Evolutionary conservation across 495 filamentous ascomycete genomes (phyloP).

Genomic region (Bombardia bombarda): DNA sequence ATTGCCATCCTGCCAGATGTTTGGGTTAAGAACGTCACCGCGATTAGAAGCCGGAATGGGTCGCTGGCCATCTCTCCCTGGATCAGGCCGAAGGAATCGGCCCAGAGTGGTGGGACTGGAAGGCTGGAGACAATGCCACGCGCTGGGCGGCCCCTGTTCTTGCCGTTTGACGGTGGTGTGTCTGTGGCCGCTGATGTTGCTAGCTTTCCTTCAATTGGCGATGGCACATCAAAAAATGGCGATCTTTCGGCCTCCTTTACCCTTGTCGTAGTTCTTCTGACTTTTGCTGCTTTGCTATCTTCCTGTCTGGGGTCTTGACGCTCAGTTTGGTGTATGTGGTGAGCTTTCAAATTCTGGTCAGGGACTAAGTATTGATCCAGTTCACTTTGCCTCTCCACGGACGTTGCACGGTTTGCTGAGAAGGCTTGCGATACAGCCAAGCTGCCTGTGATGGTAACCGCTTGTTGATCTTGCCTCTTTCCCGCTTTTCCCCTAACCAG

Average conservation of each 20-base stretch:
- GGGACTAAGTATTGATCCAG: too few relatives aligned
- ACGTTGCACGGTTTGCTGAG: too few relatives aligned
- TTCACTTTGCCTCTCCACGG: too few relatives aligned
- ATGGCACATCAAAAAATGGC: not conserved
- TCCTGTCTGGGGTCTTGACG: too few relatives aligned
- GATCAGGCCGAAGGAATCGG: constrained; percentile 62
- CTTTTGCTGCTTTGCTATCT: not conserved
- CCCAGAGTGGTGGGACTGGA: constrained; percentile 61
- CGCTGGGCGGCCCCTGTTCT: constrained; percentile 22
- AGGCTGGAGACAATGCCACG: constrained; percentile 52
- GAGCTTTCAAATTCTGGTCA: too few relatives aligned
- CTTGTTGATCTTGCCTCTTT: too few relatives aligned
- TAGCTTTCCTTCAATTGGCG: not conserved
- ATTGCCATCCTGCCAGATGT: constrained; percentile 68
- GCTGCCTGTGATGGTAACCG: too few relatives aligned
- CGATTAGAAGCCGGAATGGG: constrained; percentile 67
- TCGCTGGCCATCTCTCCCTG: constrained; percentile 69
- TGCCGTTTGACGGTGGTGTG: not conserved
- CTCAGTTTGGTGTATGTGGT: too few relatives aligned
- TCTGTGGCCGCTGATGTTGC: not conserved
- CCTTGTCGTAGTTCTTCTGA: constrained; percentile 8
- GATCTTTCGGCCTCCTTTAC: not conserved
- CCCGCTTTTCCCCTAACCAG: too few relatives aligned
- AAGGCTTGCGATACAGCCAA: too few relatives aligned
- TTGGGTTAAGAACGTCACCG: constrained; percentile 75